Percentiles rank a stretch among this genome's conserved stretches.
phyloP scores from a whole-genome alignment of 2,329 filamentous ascomycete genomes.

The Metarhizium sp. region DNA sequence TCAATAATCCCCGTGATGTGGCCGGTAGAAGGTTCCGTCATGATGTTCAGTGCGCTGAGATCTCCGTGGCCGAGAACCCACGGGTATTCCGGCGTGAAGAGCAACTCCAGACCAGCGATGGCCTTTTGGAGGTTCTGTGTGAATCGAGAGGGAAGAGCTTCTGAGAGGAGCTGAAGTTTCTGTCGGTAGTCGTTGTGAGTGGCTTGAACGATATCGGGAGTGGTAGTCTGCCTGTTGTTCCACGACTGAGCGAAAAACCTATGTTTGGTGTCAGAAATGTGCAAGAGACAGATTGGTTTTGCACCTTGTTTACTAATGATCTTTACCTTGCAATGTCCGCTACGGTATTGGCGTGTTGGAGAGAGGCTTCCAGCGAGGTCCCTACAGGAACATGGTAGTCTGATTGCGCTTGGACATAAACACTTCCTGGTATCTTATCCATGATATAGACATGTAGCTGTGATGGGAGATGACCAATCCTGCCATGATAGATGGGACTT shows the following conservation, averaged over 20 bases:
- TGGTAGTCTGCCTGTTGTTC: not conserved
- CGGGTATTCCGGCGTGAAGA: no score
- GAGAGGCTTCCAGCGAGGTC: no score
- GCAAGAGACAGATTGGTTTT: no score
- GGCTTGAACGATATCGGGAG: no score
- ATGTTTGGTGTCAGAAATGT: no score
- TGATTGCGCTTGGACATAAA: slow-evolving; percentile 6
- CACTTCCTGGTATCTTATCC: slow-evolving; percentile 8
- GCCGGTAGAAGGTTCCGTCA: slow-evolving; percentile 15
- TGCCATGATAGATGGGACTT: slow-evolving; percentile 6
- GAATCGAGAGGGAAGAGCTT: not conserved
- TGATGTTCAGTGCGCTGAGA: slow-evolving; percentile 19
- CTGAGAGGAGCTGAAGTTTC: slow-evolving; percentile 6
- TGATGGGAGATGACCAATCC: slow-evolving; percentile 4
- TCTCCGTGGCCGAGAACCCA: slow-evolving; percentile 8
- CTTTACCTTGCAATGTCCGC: slow-evolving; percentile 2
- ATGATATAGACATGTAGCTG: slow-evolving; percentile 10
- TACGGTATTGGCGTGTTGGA: slow-evolving; percentile 1
- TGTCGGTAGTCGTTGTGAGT: slow-evolving; percentile 3
- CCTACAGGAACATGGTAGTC: not conserved
- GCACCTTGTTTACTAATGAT: no score
- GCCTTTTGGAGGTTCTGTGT: not conserved
- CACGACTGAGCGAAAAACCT: not conserved
- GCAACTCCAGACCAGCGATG: no score
- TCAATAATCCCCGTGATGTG: slow-evolving; percentile 20